Evolutionary conservation across 352 stramenopile species (phyloP), one percentile per base, ranked within the genome.

Genomic region (Pythium phragmitis): DNA sequence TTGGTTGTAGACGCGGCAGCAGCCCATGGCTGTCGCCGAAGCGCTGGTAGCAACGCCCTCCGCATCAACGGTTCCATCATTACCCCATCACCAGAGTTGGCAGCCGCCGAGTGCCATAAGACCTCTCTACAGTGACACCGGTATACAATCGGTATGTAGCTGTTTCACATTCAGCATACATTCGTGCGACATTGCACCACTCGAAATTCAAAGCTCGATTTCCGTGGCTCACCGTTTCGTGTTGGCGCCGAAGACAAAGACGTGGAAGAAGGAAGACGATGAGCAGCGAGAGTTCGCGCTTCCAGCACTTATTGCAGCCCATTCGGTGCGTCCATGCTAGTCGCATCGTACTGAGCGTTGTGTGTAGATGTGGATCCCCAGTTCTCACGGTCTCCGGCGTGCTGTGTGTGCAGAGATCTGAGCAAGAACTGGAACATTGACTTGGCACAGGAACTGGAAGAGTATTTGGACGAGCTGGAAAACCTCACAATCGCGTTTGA

Each of bases 391-490:
- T 21, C 11, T 57, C 42, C 8, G 6, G 23, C 1, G 6, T 37
- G 34, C 30, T 71, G 12, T 65, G 42, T 53, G 9, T 59, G 4
- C 58, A 96, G 88, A 23, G 90, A 97, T 67, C 69, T 97, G 70
- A 93, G 85, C 54, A 85, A 94, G 74, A 97, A 96, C 74, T 96
- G 87, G 84, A 92, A 96, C 71, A 96, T 97, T 53, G 86, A 97
- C 60, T 59, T 97, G n/a, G 90, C 88, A 19, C 69, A 83, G 21
- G 89, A 97, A 59, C 72, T 97, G 16, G 89, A 94, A 68, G 85
- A 96, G 63, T 97, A 97, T 69, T 81, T 97, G 50, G 88, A 96
- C 61, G 87, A 95, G 59, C 70, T 97, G 14, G 81, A 95, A 63
- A 54, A 75, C 48, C 56, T 93, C 17, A 85, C 59, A 50, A 91